These are phyloP conservation scores for Hymenotorrendiella dingleyae DNA, from an alignment of 2,329 filamentous ascomycete genomes.

Conservation along the genomic window DNA sequence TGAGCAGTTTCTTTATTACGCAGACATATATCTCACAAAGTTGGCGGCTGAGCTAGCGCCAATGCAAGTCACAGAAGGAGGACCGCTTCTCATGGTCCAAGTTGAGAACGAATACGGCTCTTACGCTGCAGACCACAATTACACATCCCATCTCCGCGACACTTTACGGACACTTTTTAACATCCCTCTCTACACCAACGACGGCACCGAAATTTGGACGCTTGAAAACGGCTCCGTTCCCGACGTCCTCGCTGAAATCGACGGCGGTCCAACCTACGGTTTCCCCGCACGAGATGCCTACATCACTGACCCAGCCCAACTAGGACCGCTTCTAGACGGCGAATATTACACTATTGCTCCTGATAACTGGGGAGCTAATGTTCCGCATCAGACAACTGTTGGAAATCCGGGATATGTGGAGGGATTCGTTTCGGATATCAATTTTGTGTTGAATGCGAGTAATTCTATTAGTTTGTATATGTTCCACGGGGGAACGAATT, in stretches of 20 bases:
- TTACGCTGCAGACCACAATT: slow-evolving; percentile 40
- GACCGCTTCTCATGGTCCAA: slow-evolving; percentile 42
- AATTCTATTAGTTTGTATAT: slow-evolving; percentile 45
- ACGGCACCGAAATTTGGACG: slow-evolving; percentile 39
- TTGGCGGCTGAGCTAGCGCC: slow-evolving; percentile 39
- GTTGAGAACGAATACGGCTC: slow-evolving; percentile 49
- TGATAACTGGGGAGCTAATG: slow-evolving; percentile 39
- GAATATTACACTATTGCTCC: slow-evolving; percentile 43
- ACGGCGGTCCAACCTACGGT: slow-evolving; percentile 37
- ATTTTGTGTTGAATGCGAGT: slow-evolving; percentile 34
- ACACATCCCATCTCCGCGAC: slow-evolving; percentile 37
- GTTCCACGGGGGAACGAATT: slow-evolving; percentile 49
- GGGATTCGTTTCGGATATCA: slow-evolving; percentile 31
- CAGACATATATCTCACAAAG: slow-evolving; percentile 38
- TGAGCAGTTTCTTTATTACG: slow-evolving; percentile 36
- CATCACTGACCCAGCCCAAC: slow-evolving; percentile 36
- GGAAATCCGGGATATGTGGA: slow-evolving; percentile 26
- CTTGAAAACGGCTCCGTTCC: slow-evolving; percentile 39
- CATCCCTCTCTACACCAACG: slow-evolving; percentile 43
- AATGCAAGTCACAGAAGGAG: slow-evolving; percentile 40
- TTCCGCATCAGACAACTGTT: slow-evolving; percentile 32
- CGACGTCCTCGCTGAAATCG: slow-evolving; percentile 40
- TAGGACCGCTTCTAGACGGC: slow-evolving; percentile 42
- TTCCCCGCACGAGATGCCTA: slow-evolving; percentile 38
- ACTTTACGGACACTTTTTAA: slow-evolving; percentile 39